A percentile compares a stretch with the other conserved stretches of the same genome.
Conservation (phyloP, 495 filamentous ascomycete genomes). For the Annulohypoxylon moriforme region DNA sequence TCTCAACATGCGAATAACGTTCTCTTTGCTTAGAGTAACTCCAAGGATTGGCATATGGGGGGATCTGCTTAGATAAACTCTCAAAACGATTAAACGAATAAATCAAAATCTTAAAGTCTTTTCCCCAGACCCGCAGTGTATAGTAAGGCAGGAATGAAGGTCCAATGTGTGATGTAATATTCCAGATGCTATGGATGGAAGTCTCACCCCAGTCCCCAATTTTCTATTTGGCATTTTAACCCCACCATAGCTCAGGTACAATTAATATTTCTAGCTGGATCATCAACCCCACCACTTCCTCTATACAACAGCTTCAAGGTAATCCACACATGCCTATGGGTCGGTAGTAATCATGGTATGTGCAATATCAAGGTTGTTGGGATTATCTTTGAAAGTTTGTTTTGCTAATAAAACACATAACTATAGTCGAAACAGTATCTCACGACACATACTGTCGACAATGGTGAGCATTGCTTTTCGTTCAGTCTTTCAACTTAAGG, state of each 20-base stretch:
- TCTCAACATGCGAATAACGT: background rate
- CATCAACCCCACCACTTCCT: conserved; percentile 37
- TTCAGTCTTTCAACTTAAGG: conserved; percentile 8
- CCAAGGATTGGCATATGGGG: background rate
- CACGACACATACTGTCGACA: conserved; percentile 86
- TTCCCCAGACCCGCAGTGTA: background rate
- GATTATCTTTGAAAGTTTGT: background rate
- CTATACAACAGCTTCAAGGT: conserved; percentile 12
- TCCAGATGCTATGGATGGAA: background rate
- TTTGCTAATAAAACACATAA: background rate
- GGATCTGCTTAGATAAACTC: background rate
- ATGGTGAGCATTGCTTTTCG: conserved; percentile 66
- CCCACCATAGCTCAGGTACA: conserved; percentile 31
- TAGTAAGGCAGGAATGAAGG: background rate
- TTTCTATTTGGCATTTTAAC: conserved; percentile 12
- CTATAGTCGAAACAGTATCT: conserved; percentile 98
- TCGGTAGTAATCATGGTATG: conserved; percentile 37
- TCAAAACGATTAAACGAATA: background rate
- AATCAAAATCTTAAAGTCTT: too few relatives aligned
- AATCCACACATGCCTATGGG: conserved; percentile 22
- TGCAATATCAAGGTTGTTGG: background rate
- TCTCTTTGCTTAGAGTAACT: background rate
- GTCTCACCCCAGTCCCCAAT: conserved; percentile 7
- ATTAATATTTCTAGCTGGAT: conserved; percentile 10
- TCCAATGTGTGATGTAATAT: conserved; percentile 4